Percentiles rank a stretch among this genome's conserved stretches.
Evolutionary conservation across 768 basidiomycete genomes (phyloP).

Genomic region (Collybiopsis confluens): DNA sequence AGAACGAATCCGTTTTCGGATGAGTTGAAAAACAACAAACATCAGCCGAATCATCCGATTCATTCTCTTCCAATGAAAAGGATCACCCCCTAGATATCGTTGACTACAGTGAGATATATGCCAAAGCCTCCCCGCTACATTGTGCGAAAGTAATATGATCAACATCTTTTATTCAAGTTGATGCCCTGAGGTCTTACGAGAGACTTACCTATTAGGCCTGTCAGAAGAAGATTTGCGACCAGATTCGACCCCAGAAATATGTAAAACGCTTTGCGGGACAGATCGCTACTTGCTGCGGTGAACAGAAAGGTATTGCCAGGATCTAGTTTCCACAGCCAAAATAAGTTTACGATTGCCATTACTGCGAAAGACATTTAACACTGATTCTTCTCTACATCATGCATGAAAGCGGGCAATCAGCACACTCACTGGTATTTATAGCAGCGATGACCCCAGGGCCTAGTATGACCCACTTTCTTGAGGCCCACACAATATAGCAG

Average conservation of each 20-base stretch:
- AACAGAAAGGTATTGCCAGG: not conserved
- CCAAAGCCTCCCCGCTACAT: not conserved
- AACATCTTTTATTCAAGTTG: not conserved
- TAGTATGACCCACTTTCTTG: not conserved
- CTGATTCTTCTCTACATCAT: no score
- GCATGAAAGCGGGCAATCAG: not conserved
- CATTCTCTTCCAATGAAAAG: not conserved
- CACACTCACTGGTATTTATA: not conserved
- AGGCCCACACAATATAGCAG: not conserved
- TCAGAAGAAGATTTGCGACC: not conserved
- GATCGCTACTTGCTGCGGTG: not conserved
- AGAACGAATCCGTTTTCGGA: not conserved
- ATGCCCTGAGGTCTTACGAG: not conserved
- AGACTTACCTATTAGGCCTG: not conserved
- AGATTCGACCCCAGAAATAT: not conserved
- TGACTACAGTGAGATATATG: not conserved
- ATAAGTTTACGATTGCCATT: no score
- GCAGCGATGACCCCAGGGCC: not conserved
- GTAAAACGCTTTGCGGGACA: not conserved
- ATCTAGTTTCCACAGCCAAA: not conserved
- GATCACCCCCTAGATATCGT: not conserved
- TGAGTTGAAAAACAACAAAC: not conserved
- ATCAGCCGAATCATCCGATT: not conserved
- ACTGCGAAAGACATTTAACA: no score
- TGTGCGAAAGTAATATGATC: no score